A percentile compares a stretch with the other conserved stretches of the same genome.
Conservation (phyloP, 2,329 filamentous ascomycete genomes). For the Alternaria consortialis region DNA sequence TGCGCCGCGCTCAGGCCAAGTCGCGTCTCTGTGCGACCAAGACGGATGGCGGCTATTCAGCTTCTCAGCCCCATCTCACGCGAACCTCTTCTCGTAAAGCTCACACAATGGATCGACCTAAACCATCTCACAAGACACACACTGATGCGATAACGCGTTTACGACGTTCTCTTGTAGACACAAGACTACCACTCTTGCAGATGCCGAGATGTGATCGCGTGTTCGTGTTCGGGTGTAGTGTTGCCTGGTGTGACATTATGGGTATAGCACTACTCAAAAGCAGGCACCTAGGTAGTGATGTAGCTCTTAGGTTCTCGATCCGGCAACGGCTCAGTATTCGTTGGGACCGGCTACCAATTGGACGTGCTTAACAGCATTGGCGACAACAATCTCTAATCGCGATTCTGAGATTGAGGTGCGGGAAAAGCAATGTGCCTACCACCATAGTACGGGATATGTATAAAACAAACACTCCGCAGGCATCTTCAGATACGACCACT, state of each 20-base stretch:
- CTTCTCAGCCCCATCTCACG: constrained; percentile 1
- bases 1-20: constrained; percentile 6
- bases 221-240: neutral
- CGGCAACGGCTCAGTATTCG: neutral
- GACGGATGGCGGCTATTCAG: constrained; percentile 4
- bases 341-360: neutral
- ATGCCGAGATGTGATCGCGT: neutral
- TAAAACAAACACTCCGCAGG: neutral
- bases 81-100: neutral
- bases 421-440: neutral
- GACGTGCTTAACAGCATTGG: constrained; percentile 1
- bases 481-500: neutral
- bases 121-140: neutral
- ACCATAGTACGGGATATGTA: neutral
- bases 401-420: neutral
- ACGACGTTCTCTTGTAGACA: neutral
- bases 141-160: neutral
- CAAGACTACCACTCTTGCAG: neutral
- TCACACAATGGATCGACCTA: neutral
- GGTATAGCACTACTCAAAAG: neutral
- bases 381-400: neutral
- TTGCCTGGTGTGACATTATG: neutral
- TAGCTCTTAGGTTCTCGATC: neutral
- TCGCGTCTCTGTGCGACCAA: neutral
- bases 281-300: neutral